Base-by-base conservation (phyloP, 129 eudicot species). In the Flaveria bidentis region DNA sequence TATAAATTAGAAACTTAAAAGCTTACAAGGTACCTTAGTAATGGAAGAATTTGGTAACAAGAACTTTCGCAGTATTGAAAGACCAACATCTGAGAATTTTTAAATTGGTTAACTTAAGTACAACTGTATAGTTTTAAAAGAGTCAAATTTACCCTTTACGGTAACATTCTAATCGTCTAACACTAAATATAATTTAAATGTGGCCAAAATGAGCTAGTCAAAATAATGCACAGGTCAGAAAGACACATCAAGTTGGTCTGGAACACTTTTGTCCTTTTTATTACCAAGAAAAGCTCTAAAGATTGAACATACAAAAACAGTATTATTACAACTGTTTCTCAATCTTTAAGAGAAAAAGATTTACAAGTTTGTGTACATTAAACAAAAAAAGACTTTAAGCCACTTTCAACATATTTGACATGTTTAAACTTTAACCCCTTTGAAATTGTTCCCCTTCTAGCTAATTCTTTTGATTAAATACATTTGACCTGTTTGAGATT, bases 61-160 rank as follows among this genome's bases (percentile, higher is more conserved):
- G 87, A 94, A 94, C 68, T 91, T 86, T 68, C 81, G 83, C 78
- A 94, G 72, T 69, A 94, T 84, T 23, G 99, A 91, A 78, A 94
- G 97, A 33, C 99, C 99, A 74, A 85, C 94, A 77, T 91, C 99
- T 94, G 96, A 49, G 18, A 73, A 64, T 23, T 72, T 25, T 22
- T 18, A 83, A 61, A 57, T 14, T 26, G 18, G 64, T 81, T 46
- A 65, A 39, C 33, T 58, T 11, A 58, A 12, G 63, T 30, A 62
- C 28, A 77, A 14, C 39, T 33, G 39, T 33, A 28, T 28, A 33
- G 45, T 30, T 56, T 63, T 28, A 65, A 17, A 30, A 76, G 49
- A 25, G 73, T 42, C 25, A n/a, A 26, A 69, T n/a, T 69, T 33
- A 26, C 66, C 44, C 67, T 41, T 51, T 50, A 5, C 6, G 16